Evolutionary conservation across 768 basidiomycete genomes (phyloP).

Genomic region (Candolleomyces efflorescens): DNA sequence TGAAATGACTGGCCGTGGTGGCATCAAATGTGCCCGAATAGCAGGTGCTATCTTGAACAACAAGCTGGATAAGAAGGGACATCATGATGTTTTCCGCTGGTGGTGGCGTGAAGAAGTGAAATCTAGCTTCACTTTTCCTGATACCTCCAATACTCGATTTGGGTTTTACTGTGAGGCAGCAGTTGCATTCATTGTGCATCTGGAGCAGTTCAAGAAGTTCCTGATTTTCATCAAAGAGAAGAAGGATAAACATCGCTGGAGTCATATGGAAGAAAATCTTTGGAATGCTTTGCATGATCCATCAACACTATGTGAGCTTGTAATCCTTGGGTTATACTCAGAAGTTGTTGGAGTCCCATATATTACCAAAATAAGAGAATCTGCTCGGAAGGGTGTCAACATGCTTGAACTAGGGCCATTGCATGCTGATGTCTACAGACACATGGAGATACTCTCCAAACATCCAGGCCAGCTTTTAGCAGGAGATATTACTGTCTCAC

Average conservation of each 20-base stretch:
- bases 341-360: not conserved
- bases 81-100: conserved; percentile 19
- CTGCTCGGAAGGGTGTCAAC: not conserved
- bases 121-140: conserved; percentile 17
- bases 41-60: conserved; percentile 26
- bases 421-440: not conserved
- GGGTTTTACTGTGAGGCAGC: conserved; percentile 20
- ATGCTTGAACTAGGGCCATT: not conserved
- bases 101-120: conserved; percentile 13
- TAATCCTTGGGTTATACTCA: conserved; percentile 6
- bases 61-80: conserved; percentile 33
- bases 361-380: not conserved
- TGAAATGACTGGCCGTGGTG: conserved; percentile 1
- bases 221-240: conserved; percentile 7
- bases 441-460: not conserved
- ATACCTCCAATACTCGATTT: conserved; percentile 22
- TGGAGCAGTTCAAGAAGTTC: conserved; percentile 16
- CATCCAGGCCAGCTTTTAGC: not conserved
- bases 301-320: conserved; percentile 17
- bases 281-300: conserved; percentile 17
- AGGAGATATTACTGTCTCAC: not conserved
- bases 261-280: conserved; percentile 24
- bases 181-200: conserved; percentile 18
- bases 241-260: conserved; percentile 18
- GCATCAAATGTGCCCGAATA: conserved; percentile 13